Evolutionary conservation across 2,329 filamentous ascomycete genomes (phyloP).

Genomic region (Cadophora malorum): DNA sequence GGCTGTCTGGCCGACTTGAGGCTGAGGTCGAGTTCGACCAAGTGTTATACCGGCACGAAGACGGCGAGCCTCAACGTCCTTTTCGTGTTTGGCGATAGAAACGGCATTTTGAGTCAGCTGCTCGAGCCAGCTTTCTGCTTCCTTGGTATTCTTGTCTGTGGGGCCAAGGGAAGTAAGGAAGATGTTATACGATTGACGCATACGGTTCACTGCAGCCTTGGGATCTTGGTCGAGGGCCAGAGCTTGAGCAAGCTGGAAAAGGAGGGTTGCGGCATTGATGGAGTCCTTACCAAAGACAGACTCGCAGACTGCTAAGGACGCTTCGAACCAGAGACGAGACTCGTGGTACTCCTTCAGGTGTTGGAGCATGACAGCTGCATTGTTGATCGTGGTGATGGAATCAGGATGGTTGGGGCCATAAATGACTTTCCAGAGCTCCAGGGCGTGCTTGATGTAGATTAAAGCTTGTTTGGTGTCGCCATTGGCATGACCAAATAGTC

Average conservation of each 20-base stretch:
- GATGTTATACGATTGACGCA: conserved; percentile 97
- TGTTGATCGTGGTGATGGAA: conserved; percentile 98
- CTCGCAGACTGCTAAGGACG: conserved; percentile 87
- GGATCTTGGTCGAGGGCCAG: conserved; percentile 95
- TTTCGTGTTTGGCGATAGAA: conserved; percentile 90
- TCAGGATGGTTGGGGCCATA: conserved; percentile 94
- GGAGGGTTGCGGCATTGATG: conserved; percentile 90
- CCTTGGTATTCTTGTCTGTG: conserved; percentile 96
- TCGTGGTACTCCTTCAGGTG: conserved; percentile 93
- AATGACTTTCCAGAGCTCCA: conserved; percentile 96
- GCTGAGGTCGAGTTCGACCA: conserved; percentile 63
- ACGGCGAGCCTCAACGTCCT: conserved; percentile 79
- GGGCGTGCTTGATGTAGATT: conserved; percentile 86
- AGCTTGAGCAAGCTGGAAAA: conserved; percentile 97
- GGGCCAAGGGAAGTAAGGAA: conserved; percentile 87
- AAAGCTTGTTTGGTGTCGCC: conserved; percentile 91
- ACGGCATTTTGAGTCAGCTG: conserved; percentile 96
- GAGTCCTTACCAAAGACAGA: conserved; percentile 87
- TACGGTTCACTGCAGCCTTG: conserved; percentile 87
- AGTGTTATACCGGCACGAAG: conserved; percentile 68
- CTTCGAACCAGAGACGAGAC: conserved; percentile 96
- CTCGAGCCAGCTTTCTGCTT: conserved; percentile 95
- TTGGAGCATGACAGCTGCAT: conserved; percentile 98
- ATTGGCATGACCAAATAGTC: conserved; percentile 89
- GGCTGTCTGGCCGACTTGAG: conserved; percentile 65